A percentile compares a stretch with the other conserved stretches of the same genome.
Conservation (phyloP, 2,329 filamentous ascomycete genomes). For the Nothophoma quercina region DNA sequence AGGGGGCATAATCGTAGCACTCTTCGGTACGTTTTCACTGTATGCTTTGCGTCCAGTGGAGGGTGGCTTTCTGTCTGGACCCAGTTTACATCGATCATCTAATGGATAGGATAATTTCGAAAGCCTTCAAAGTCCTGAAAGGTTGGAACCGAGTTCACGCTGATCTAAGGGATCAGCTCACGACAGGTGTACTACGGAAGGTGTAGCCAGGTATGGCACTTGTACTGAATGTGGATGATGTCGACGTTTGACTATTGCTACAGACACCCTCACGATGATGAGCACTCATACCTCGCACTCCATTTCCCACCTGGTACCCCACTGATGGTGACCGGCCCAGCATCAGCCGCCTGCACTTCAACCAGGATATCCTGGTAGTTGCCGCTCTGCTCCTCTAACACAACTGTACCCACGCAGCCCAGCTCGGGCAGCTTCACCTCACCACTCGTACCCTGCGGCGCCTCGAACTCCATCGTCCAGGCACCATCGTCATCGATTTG, state of each 20-base stretch:
- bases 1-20: not conserved
- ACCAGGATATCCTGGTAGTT: conserved; percentile 27
- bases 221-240: no score
- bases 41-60: not conserved
- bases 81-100: not conserved
- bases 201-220: no score
- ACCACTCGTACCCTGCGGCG: conserved; percentile 41
- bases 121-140: not conserved
- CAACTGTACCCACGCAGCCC: conserved; percentile 28
- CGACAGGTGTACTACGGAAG: no score
- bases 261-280: no score
- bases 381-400: conserved; percentile 28
- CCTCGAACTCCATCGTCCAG: conserved; percentile 36
- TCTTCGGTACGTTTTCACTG: not conserved
- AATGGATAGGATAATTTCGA: not conserved
- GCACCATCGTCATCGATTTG: conserved; percentile 23
- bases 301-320: conserved; percentile 35
- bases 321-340: conserved; percentile 18
- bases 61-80: not conserved
- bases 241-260: no score
- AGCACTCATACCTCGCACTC: conserved; percentile 19
- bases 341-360: conserved; percentile 19
- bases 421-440: conserved; percentile 35
- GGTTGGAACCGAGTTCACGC: not conserved
- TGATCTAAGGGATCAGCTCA: not conserved